Evolutionary conservation across 805 yeast genomes (phyloP).

Genomic region (Starmerella gropengiesseri): DNA sequence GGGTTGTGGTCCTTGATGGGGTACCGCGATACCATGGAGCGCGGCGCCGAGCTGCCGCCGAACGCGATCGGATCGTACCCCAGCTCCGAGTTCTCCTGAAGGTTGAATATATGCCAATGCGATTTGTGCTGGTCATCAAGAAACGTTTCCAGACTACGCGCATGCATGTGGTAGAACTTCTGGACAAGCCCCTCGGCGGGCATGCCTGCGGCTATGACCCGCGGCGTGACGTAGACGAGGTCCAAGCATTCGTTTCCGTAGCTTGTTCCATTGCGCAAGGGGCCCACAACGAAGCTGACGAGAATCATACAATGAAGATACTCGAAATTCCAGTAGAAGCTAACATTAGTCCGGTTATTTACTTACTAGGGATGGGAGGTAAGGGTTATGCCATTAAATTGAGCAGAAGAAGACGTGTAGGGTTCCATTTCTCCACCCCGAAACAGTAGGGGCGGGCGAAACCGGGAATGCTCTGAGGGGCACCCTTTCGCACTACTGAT

Average conservation of each 20-base stretch:
- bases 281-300: constrained; percentile 1
- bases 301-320: not conserved
- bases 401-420: no score
- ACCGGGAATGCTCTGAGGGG: no score
- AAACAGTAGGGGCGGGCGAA: no score
- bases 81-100: constrained; percentile 47
- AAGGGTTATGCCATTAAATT: no score
- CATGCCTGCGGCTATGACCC: constrained; percentile 62
- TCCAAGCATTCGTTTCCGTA: constrained; percentile 35
- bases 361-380: no score
- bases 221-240: constrained; percentile 53
- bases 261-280: constrained; percentile 8
- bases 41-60: constrained; percentile 14
- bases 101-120: constrained; percentile 65
- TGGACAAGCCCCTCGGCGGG: constrained; percentile 45
- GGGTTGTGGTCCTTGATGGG: constrained; percentile 76
- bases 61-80: constrained; percentile 33
- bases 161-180: constrained; percentile 41
- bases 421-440: no score
- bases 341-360: no score
- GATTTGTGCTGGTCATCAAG: constrained; percentile 38
- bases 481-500: no score
- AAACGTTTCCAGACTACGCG: constrained; percentile 41
- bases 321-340: no score
- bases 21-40: constrained; percentile 29